Evolutionary conservation across 2,329 filamentous ascomycete genomes (phyloP), one percentile per base, ranked within the genome.

Genomic region (Cladorrhinum sp.): DNA sequence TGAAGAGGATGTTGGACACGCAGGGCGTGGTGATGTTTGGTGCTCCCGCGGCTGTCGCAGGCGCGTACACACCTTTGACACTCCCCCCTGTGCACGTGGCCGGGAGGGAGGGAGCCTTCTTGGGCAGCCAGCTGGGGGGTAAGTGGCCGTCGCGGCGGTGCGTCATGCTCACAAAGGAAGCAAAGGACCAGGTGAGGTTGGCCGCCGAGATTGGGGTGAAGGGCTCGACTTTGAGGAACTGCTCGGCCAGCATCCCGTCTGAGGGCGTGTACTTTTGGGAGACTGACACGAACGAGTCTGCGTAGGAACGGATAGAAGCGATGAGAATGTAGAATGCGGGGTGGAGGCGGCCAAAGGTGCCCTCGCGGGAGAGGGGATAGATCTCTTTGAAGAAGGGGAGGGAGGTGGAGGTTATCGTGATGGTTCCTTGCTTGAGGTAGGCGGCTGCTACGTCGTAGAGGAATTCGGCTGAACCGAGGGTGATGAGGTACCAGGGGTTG

Each of bases 401-500:
- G 0, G 88, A 91, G 2, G 80, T 81, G 0, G 78, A 75, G 4
- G 84, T 87, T 52, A 93, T 82, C 0, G 80, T 81, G 66, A 95
- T 81, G 2, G 78, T 85, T 1, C 86, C 86, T 22, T 78, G 73
- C 23, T 76, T 75, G 60, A 86, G 78, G 88, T 89, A 93, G 50
- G 87, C 84, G 64, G 87, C 87, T 1, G 91, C 70, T 0, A 90
- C 88, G 66, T 89, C 86, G 71, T 92, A 93, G 1, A 95, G 81
- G 69, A 90, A 86, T 73, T 93, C 91, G 2, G 90, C 91, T 0
- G 89, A 89, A 1, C 89, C 89, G 25, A 91, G 78, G 0, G 88
- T 93, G 66, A 83, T 83, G 16, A 93, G 80, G 67, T 91, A 90
- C 90, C 90, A 93, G 1, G 90, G 90, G 71, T 93, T 92, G 1